A percentile compares a stretch with the other conserved stretches of the same genome.
Conservation (phyloP, 2,329 filamentous ascomycete genomes). For the Fusarium falciforme region DNA sequence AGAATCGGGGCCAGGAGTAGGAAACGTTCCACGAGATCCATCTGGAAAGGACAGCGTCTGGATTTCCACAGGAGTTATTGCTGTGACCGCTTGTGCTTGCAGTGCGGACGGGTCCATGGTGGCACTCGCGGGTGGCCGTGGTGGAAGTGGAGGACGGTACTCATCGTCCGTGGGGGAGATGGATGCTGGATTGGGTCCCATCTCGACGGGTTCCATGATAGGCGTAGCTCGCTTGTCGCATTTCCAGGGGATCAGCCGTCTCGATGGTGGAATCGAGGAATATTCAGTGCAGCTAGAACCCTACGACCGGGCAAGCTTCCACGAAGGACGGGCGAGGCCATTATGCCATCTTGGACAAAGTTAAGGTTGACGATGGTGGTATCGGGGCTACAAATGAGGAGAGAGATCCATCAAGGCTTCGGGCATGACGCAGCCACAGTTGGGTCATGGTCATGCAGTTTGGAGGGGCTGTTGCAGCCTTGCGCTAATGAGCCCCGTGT, state of each 20-base stretch:
- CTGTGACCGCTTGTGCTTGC: conserved; percentile 81
- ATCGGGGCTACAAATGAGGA: conserved; percentile 20
- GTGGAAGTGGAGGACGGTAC: conserved; percentile 66
- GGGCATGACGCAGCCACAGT: conserved; percentile 26
- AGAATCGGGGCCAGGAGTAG: conserved; percentile 51
- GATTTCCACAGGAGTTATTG: conserved; percentile 83
- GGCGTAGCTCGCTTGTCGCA: conserved; percentile 38
- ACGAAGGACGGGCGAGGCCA: conserved; percentile 30
- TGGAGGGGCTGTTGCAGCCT: conserved; percentile 43
- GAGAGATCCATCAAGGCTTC: conserved; percentile 2
- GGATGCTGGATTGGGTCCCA: conserved; percentile 44
- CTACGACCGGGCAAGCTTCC: conserved; percentile 25
- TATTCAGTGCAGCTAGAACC: conserved; percentile 12
- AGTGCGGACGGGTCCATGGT: conserved; percentile 54
- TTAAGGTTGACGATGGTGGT: conserved; percentile 18
- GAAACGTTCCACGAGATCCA: conserved; percentile 73
- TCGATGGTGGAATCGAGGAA: neutral
- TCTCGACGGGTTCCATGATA: conserved; percentile 38
- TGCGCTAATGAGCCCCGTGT: conserved; percentile 35
- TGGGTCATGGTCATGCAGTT: conserved; percentile 20
- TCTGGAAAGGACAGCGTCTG: conserved; percentile 81
- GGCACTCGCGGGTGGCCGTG: conserved; percentile 56
- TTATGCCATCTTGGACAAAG: conserved; percentile 47
- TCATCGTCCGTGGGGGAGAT: conserved; percentile 52
- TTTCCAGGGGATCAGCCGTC: conserved; percentile 36